Conservation (phyloP, 177 flowering plant genomes). For the Viscum album region DNA sequence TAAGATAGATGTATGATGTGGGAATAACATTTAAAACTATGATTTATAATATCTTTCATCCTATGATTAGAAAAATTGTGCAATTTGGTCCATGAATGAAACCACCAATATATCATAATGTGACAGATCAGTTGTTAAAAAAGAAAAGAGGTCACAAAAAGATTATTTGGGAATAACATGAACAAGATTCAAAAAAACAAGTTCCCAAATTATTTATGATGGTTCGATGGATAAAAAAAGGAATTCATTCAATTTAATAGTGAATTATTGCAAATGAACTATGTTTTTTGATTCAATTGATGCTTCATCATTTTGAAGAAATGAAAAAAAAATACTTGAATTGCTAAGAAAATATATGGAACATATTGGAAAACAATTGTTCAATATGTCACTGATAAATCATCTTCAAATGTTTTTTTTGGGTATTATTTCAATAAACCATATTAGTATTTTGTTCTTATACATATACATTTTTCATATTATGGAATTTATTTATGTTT, state of each 20-base stretch:
- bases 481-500: background rate
- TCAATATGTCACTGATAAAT: background rate
- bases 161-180: background rate
- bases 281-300: conserved; percentile 11
- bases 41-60: background rate
- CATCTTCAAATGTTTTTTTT: background rate
- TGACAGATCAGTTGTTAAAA: background rate
- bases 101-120: background rate
- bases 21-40: background rate
- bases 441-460: too few species aligned
- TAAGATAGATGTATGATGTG: background rate
- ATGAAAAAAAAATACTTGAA: background rate
- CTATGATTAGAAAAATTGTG: background rate
- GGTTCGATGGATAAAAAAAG: conserved; percentile 5
- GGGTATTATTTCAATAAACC: background rate
- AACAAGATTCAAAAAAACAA: background rate
- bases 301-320: background rate
- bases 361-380: conserved; percentile 2
- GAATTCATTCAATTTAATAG: conserved; percentile 1
- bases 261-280: background rate
- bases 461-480: background rate
- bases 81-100: background rate
- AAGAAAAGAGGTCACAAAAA: background rate
- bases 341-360: background rate
- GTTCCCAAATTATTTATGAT: conserved; percentile 10